Percentiles rank a stretch among this genome's conserved stretches.
Conservation (phyloP, 176 grass and related monocot species). For the Aegilops longissima region DNA sequence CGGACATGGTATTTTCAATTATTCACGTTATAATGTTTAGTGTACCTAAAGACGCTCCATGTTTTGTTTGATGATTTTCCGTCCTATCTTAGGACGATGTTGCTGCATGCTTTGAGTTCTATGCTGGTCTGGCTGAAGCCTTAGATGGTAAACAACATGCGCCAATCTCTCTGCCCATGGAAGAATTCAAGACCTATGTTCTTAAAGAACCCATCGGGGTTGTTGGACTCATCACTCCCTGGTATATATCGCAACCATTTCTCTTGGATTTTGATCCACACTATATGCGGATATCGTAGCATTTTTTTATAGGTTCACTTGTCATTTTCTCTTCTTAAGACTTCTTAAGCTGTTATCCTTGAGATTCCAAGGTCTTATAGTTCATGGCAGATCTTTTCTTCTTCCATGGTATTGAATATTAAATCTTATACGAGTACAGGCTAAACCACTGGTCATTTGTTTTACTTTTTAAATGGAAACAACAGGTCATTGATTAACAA, state of each 20-base stretch:
- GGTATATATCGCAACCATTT: constrained; percentile 52
- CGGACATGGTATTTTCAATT: constrained; percentile 57
- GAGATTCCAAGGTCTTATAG: not conserved
- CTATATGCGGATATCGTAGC: not conserved
- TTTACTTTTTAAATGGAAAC: not conserved
- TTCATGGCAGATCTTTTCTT: not conserved
- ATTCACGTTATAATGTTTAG: constrained; percentile 6
- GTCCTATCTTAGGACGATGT: constrained; percentile 82
- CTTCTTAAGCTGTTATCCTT: not conserved
- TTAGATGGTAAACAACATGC: constrained; percentile 78
- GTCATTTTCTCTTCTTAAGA: not conserved
- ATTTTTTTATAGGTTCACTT: not conserved
- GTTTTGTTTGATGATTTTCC: constrained; percentile 27
- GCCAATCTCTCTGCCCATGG: constrained; percentile 76
- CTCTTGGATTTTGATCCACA: not conserved
- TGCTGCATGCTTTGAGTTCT: constrained; percentile 88
- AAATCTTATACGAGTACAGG: not conserved
- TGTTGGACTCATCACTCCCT: constrained; percentile 94
- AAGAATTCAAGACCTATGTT: constrained; percentile 73
- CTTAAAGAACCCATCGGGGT: constrained; percentile 95
- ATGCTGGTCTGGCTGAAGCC: constrained; percentile 78
- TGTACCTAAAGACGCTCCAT: not conserved
- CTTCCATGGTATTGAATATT: not conserved
- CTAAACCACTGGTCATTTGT: not conserved
- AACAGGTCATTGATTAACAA: not conserved